Base-by-base conservation (phyloP, 306 rosid genomes). In the Quercus agrifolia region DNA sequence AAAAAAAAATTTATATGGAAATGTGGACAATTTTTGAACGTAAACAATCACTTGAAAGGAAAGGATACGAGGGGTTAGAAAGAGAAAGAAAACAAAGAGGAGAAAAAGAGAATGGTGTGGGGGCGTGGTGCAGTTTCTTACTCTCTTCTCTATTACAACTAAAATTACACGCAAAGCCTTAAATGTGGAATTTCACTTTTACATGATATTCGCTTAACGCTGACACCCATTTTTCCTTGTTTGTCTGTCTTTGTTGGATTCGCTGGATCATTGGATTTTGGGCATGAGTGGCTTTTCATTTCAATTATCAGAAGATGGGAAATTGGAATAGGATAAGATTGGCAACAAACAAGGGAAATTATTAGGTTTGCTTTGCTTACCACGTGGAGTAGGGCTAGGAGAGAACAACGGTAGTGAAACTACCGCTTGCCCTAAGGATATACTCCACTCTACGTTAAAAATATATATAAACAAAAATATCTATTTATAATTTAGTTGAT, bases 191-290 rank as follows among this genome's bases (percentile, higher is more conserved):
- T 73, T 73, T 35, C 75, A 51, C 69, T 63, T 55, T 77, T 54
- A 25, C 61, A 19, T 1, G 30, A 74, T 30, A 54, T 49, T 82
- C 54, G 77, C 80, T 78, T 55, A 67, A 21, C 33, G 74, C 85
- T 85, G 83, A 85, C 88, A 81, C 78, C 77, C 76, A 80, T 71
- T 77, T 79, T 74, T 52, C 80, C 80, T 74, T 74, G 83, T 74
- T 81, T 74, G 71, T 81, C 80, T 81, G 71, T 77, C 83, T 78
- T 77, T 78, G 85, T 85, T 85, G 80, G 88, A 77, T 81, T 84
- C 79, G 71, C 73, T 56, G 76, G 73, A 23, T 38, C 78, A 21
- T 62, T 70, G 11, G 46, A 38, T 38, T 38, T 38, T 38, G 44
- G 75, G 70, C 59, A 20, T 20, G 56, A 51, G 41, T 38, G 61